These are phyloP conservation scores for Selaginella moellendorffii DNA, from an alignment of 75 land plant species.

Conservation along the genomic window DNA sequence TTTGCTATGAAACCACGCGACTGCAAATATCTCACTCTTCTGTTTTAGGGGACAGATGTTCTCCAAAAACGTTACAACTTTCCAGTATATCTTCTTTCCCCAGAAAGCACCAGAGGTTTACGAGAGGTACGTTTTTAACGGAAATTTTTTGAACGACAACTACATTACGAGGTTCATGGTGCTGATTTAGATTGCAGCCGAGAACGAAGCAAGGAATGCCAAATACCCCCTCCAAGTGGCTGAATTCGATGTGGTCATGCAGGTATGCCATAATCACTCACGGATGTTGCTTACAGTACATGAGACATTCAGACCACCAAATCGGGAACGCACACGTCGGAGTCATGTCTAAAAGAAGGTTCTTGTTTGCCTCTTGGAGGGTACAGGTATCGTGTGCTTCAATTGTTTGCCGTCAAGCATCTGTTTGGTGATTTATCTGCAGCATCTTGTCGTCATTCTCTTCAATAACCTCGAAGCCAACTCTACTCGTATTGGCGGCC, in stretches of 20 bases:
- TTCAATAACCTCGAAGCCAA: slow-evolving; percentile 60
- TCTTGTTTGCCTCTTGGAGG: slow-evolving; percentile 94
- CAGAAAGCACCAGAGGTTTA: slow-evolving; percentile 30
- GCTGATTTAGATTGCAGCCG: slow-evolving; percentile 29
- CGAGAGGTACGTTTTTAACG: slow-evolving; percentile 33
- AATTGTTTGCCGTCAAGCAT: background rate
- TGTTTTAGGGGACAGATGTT: slow-evolving; percentile 57
- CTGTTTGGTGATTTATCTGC: slow-evolving; percentile 15
- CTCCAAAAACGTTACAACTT: slow-evolving; percentile 52
- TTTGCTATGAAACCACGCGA: slow-evolving; percentile 4
- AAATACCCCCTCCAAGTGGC: slow-evolving; percentile 46
- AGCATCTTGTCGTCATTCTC: slow-evolving; percentile 96
- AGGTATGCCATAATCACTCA: slow-evolving; percentile 38
- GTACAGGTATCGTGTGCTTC: slow-evolving; percentile 42
- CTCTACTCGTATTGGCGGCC: slow-evolving; percentile 57
- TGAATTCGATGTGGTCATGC: slow-evolving; percentile 87
- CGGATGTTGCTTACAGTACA: too few relatives aligned
- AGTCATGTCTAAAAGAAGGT: slow-evolving; percentile 54
- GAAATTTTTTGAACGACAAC: background rate
- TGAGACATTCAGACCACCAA: slow-evolving; percentile 83
- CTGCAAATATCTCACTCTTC: background rate
- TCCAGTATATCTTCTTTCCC: slow-evolving; percentile 70
- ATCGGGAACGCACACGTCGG: slow-evolving; percentile 58
- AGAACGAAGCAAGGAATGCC: slow-evolving; percentile 28
- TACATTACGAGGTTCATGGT: background rate